phyloP scores from a whole-genome alignment of 2,329 filamentous ascomycete species.

The Colletotrichum noveboracense region DNA sequence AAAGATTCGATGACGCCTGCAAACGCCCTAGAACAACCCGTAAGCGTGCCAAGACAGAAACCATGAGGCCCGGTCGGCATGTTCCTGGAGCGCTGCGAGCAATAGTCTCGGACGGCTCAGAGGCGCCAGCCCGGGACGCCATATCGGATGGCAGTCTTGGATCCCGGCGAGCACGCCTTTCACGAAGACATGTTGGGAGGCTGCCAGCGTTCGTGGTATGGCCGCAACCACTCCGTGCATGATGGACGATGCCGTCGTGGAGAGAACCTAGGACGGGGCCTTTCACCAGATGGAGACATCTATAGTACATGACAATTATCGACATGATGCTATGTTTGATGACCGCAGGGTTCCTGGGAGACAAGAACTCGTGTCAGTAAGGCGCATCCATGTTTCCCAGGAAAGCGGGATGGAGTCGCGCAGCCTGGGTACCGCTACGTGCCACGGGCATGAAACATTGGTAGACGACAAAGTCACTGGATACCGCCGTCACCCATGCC shows the following conservation, averaged over 20 bases:
- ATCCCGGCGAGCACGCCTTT: neutral
- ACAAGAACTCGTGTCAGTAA: constrained; percentile 8
- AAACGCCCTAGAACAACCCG: neutral
- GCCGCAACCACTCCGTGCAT: neutral
- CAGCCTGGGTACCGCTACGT: neutral
- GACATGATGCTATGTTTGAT: constrained; percentile 15
- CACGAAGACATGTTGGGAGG: neutral
- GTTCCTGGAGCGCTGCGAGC: neutral
- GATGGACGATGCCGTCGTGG: neutral
- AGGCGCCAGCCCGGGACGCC: neutral
- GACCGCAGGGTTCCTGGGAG: constrained; percentile 6
- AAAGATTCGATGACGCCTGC: constrained; percentile 1
- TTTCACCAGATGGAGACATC: neutral
- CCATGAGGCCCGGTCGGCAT: neutral
- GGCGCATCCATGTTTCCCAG: constrained; percentile 4
- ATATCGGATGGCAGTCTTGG: neutral
- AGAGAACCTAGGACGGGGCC: neutral
- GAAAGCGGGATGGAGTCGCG: constrained; percentile 2
- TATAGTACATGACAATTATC: neutral
- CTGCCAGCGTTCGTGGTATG: neutral
- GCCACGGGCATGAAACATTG: constrained; percentile 7
- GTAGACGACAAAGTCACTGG: neutral
- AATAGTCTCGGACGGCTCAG: neutral
- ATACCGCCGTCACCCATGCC: neutral
- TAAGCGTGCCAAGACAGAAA: neutral